Conservation (phyloP, 176 grass and related monocot genomes). For the Urochloa ruziziensis region DNA sequence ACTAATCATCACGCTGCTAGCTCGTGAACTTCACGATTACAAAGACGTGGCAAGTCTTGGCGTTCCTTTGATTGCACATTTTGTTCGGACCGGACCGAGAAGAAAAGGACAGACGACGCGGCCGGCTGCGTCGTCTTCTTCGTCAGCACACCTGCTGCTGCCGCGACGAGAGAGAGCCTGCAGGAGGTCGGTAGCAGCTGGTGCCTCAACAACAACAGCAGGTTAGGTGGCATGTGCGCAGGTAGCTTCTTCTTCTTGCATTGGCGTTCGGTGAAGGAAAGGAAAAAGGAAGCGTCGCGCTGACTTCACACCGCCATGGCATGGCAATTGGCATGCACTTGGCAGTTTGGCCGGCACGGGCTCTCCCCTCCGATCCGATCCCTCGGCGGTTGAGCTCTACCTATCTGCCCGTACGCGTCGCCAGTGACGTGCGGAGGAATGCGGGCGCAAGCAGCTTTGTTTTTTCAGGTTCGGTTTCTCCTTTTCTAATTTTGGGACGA, state of each 20-base stretch:
- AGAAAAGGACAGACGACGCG: not conserved
- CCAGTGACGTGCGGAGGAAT: not conserved
- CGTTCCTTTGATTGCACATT: slow-evolving; percentile 25
- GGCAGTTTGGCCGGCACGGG: too few species aligned
- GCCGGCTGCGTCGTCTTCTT: not conserved
- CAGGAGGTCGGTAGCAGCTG: not conserved
- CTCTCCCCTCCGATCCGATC: too few species aligned
- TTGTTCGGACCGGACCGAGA: not conserved
- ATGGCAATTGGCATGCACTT: too few species aligned
- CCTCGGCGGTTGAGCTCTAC: not conserved
- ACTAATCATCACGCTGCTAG: too few species aligned
- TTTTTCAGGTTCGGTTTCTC: too few species aligned
- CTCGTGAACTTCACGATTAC: too few species aligned
- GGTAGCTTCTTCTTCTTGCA: too few species aligned
- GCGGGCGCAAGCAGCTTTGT: not conserved
- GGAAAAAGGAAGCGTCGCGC: not conserved
- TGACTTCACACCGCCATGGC: not conserved
- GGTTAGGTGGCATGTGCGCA: too few species aligned
- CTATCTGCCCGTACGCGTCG: not conserved
- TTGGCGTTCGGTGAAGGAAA: not conserved
- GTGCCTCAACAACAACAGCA: not conserved
- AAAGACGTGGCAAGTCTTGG: too few species aligned
- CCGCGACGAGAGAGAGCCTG: too few species aligned
- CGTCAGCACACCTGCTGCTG: not conserved
- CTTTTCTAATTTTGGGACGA: too few species aligned